phyloP scores from a whole-genome alignment of 2,329 filamentous ascomycete genomes.

The Berkeleyomyces basicola region DNA sequence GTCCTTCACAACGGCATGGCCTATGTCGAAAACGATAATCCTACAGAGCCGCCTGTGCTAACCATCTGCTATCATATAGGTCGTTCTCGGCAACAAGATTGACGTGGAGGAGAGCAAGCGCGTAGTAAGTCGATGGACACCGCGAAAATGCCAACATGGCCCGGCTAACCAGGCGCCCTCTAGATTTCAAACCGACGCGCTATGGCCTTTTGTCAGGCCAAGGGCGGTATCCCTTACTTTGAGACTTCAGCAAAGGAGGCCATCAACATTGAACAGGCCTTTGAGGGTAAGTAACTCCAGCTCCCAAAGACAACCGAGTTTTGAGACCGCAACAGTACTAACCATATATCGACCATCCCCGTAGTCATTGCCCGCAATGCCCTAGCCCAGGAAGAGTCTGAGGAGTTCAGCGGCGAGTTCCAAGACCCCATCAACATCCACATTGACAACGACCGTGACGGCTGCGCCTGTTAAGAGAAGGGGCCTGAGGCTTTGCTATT shows the following conservation, averaged over 20 bases:
- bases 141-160: background rate
- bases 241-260: conserved; percentile 99
- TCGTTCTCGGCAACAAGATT: conserved; percentile 97
- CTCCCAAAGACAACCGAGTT: background rate
- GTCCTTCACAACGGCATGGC: background rate
- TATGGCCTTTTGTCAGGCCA: conserved; percentile 93
- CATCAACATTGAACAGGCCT: conserved; percentile 81
- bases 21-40: background rate
- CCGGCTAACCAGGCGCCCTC: background rate
- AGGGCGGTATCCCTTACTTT: conserved; percentile 95
- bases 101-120: conserved; percentile 96
- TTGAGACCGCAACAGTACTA: too few species aligned
- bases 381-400: conserved; percentile 88
- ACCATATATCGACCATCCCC: background rate
- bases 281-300: conserved; percentile 37
- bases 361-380: conserved; percentile 91
- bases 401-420: conserved; percentile 95
- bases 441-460: conserved; percentile 81
- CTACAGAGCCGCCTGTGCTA: conserved; percentile 10
- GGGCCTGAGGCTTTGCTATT: background rate
- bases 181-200: conserved; percentile 89
- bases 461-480: conserved; percentile 64
- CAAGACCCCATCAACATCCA: conserved; percentile 97
- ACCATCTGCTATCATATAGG: conserved; percentile 30
- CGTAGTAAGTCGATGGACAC: conserved; percentile 37